Evolutionary conservation across 352 stramenopile species (phyloP), one percentile per base, ranked within the genome.

Genomic region (Phytopythium litorale): DNA sequence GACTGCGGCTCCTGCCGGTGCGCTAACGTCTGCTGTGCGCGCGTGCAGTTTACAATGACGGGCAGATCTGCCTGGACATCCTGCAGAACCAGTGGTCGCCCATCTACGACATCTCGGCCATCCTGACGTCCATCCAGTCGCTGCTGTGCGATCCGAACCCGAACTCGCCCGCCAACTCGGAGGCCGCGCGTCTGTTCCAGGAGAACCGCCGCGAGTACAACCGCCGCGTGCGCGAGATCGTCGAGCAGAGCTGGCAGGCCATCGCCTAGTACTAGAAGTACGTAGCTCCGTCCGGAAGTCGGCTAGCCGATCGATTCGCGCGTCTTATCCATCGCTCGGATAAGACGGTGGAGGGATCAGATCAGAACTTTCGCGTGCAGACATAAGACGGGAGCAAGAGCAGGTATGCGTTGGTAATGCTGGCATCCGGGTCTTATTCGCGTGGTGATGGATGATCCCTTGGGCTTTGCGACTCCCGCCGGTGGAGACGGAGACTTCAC

Each of bases 31-130:
- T 15, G 8, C 1, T 15, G 7, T 18, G 19, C 38, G 48, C 60
- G 21, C 66, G 16, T 62, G 12, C 67, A 96, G 87, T 96, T 60
- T 97, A 97, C 73, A 92, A 91, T 43, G 87, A 96, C 66, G 89
- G 88, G 21, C 81, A 92, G 68, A 98, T 98, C 65, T 98, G 94
- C 81, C 78, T 99, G 56, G 98, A 99, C 73, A 99, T 99, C 76
- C 84, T 99, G 67, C 97, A 99, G 76, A 99, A 99, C 81, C 97
- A 99, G 76, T 99, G 98, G 98, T 98, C 92, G 75, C 98, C 97
- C 18, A 99, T 99, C 76, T 99, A 99, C 76, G 97, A 99, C 71
- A 99, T 99, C 72, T 98, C 94, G 32, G 97, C 97, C 30, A 99
- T 99, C 75, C 82, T 99, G 57, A 99, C 97, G 43, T 99, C 92